Conservation (phyloP, 2,329 filamentous ascomycete species). For the Clarireedia homoeocarpa region DNA sequence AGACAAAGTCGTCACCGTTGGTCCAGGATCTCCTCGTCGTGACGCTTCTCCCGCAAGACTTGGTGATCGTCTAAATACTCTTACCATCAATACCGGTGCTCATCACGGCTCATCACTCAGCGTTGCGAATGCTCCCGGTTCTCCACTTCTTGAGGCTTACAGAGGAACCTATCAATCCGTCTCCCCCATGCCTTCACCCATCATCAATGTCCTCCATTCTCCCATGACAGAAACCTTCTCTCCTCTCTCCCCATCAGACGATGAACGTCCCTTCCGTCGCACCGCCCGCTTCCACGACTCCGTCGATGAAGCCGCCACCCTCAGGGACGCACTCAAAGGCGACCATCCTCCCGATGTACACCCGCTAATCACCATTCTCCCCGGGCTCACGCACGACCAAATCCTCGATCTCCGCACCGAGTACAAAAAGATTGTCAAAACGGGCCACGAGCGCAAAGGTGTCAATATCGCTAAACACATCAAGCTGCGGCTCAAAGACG, state of each 20-base stretch:
- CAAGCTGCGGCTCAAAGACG: slow-evolving; percentile 65
- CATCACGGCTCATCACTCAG: slow-evolving; percentile 26
- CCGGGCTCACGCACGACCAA: slow-evolving; percentile 77
- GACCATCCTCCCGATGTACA: slow-evolving; percentile 57
- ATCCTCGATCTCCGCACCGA: slow-evolving; percentile 77
- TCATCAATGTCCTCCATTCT: slow-evolving; percentile 40
- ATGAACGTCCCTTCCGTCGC: slow-evolving; percentile 34
- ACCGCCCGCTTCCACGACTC: slow-evolving; percentile 79
- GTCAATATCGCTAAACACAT: slow-evolving; percentile 85
- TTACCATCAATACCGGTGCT: slow-evolving; percentile 24
- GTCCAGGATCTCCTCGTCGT: slow-evolving; percentile 20
- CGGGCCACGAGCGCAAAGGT: slow-evolving; percentile 62
- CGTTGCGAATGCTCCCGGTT: slow-evolving; percentile 57
- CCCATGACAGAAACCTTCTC: slow-evolving; percentile 45
- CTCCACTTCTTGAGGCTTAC: slow-evolving; percentile 85
- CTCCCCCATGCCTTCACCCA: slow-evolving; percentile 85
- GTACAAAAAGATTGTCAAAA: slow-evolving; percentile 86
- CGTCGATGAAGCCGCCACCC: slow-evolving; percentile 64
- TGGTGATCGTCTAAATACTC: slow-evolving; percentile 25
- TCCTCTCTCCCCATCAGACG: slow-evolving; percentile 43
- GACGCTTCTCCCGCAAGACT: slow-evolving; percentile 23
- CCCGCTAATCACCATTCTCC: slow-evolving; percentile 75
- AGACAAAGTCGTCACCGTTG: slow-evolving; percentile 24
- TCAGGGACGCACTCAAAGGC: slow-evolving; percentile 61
- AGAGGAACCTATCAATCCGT: slow-evolving; percentile 90